Evolutionary conservation across 805 yeast genomes (phyloP).

Genomic region (Danielozyma ontarioensis): DNA sequence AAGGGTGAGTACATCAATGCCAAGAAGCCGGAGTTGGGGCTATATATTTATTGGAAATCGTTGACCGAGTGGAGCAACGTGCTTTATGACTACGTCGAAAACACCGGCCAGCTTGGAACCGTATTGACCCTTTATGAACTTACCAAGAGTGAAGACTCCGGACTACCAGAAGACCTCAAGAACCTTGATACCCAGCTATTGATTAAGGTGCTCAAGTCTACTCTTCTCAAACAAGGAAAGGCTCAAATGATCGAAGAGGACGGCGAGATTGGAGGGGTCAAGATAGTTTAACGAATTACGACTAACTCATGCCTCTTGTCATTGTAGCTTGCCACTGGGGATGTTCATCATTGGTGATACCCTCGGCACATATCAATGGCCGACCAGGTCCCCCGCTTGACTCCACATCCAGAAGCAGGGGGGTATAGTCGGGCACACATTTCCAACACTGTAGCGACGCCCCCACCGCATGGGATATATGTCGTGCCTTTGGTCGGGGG

Average conservation of each 20-base stretch:
- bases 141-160: slow-evolving; percentile 48
- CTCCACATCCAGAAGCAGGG: too few relatives aligned
- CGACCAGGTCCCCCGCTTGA: too few relatives aligned
- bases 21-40: slow-evolving; percentile 63
- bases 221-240: slow-evolving; percentile 60
- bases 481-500: too few relatives aligned
- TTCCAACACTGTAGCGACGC: too few relatives aligned
- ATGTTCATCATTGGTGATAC: too few relatives aligned
- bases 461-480: too few relatives aligned
- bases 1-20: slow-evolving; percentile 53
- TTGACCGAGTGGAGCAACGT: slow-evolving; percentile 35
- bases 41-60: slow-evolving; percentile 56
- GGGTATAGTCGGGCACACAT: too few relatives aligned
- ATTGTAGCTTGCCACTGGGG: too few relatives aligned
- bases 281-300: slow-evolving; percentile 56
- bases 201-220: slow-evolving; percentile 45
- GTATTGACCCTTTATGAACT: slow-evolving; percentile 82
- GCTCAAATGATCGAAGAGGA: slow-evolving; percentile 71
- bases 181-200: slow-evolving; percentile 57
- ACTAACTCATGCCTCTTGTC: too few relatives aligned
- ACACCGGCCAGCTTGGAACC: slow-evolving; percentile 70
- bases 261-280: slow-evolving; percentile 67
- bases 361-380: too few relatives aligned
- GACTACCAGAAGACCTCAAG: slow-evolving; percentile 51
- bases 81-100: slow-evolving; percentile 40